Base-by-base conservation (phyloP, 2,329 filamentous ascomycete species). In the Aureobasidium zeae region DNA sequence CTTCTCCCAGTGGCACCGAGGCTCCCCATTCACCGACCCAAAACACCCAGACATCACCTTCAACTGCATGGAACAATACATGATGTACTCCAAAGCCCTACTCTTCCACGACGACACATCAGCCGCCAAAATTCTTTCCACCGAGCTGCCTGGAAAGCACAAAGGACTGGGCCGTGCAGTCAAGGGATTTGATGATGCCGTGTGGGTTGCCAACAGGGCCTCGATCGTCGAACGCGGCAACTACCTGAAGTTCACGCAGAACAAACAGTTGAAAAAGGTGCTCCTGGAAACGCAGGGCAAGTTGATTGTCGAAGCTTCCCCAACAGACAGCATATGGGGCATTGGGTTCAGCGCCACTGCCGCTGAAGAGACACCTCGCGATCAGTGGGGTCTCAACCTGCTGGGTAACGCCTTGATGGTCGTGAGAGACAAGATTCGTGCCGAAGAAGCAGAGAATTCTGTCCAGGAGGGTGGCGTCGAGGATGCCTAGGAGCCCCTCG, bases 301-400 rank as follows among this genome's bases (percentile, higher is more conserved):
- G 33, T 72, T 79, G 58, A 54, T 84, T 16, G 75, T 82, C 2
- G 79, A 81, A 62, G 63, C 64, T 3, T 61, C 58, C 20, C 74
- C 77, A 9, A 66, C 58, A 46, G 79, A 84, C 62, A 55, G 66
- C 4, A 71, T 83, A 43, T 84, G 79, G 81, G 80, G 79, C 1
- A 64, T 84, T 33, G 80, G 81, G 5, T 81, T 75, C 52, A 62
- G 54, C 2, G 72, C 68, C 6, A 63, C 60, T 13, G 62, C 70
- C 53, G 78, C 77, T 2, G 65, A 62, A 44, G 49, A 19, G 2
- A 17, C 19, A 7, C 67, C 68, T 37, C 66, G 70, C 35, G 55
- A 61, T 13, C 51, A 58, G 3, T 84, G 79, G 81, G 80, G 80
- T 0, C 46, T 72, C 61, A 84, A 84, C 60, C 55, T 82, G 46